Percentiles rank a stretch among this genome's conserved stretches.
Conservation (phyloP, 305 asterid genomes). For the Salvia sclarea region DNA sequence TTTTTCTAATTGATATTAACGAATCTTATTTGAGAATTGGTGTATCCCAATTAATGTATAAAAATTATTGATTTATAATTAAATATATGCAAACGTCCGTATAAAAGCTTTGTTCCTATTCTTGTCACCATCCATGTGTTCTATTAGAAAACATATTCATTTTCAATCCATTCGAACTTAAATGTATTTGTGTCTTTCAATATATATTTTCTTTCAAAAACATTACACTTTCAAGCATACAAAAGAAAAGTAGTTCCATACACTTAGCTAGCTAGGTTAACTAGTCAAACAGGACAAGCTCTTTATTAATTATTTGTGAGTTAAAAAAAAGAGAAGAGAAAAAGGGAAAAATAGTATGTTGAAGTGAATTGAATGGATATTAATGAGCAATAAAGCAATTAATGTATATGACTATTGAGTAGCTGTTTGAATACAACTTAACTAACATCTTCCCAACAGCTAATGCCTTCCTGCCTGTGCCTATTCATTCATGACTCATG, state of each 20-base stretch:
- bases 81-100: too few species aligned
- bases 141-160: not conserved
- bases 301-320: not conserved
- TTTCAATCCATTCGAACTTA: not conserved
- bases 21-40: too few species aligned
- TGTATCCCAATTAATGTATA: too few species aligned
- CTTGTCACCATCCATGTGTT: too few species aligned
- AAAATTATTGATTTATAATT: too few species aligned
- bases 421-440: not conserved
- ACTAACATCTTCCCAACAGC: slow-evolving; percentile 21
- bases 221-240: too few species aligned
- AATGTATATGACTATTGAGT: slow-evolving; percentile 1
- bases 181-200: not conserved
- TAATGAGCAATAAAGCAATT: slow-evolving; percentile 17
- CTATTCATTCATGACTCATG: not conserved
- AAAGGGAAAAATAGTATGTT: not conserved
- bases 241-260: too few species aligned
- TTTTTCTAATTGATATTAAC: too few species aligned
- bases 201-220: not conserved
- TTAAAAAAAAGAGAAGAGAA: not conserved
- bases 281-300: not conserved
- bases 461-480: slow-evolving; percentile 10
- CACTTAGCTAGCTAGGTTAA: not conserved
- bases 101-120: too few species aligned
- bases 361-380: not conserved